phyloP scores from a whole-genome alignment of 805 yeast species.

The Zygosaccharomyces rouxii region DNA sequence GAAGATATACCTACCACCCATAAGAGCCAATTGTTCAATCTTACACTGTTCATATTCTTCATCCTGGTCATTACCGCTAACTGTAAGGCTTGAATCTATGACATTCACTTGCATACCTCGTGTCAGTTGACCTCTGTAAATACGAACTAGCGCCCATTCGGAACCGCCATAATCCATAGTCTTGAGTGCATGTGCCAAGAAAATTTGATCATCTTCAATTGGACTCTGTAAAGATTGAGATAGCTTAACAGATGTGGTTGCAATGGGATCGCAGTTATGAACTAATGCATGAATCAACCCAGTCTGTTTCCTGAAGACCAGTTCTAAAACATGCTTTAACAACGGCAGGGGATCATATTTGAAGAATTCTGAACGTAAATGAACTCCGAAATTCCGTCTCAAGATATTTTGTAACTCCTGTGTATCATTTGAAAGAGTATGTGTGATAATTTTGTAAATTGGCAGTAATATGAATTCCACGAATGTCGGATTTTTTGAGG shows the following conservation, averaged over 20 bases:
- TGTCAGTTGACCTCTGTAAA: constrained; percentile 56
- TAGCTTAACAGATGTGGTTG: constrained; percentile 29
- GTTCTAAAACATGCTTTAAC: constrained; percentile 48
- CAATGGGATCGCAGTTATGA: constrained; percentile 32
- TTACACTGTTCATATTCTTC: constrained; percentile 38
- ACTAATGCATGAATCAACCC: constrained; percentile 49
- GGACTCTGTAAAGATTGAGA: background rate
- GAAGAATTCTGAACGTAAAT: constrained; percentile 38
- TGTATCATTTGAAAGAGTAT: constrained; percentile 51
- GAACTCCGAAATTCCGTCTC: constrained; percentile 45
- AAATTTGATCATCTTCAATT: constrained; percentile 2
- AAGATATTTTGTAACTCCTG: constrained; percentile 42
- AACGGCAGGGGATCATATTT: constrained; percentile 57
- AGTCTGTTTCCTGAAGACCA: constrained; percentile 48
- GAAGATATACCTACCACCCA: constrained; percentile 68
- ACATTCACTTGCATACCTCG: constrained; percentile 47
- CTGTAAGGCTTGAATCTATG: constrained; percentile 38
- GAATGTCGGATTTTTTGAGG: constrained; percentile 45
- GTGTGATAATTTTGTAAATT: constrained; percentile 66
- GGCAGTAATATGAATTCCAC: constrained; percentile 69
- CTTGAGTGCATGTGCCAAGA: constrained; percentile 52
- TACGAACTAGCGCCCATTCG: constrained; percentile 53
- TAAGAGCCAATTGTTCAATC: constrained; percentile 44
- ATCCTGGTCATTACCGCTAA: constrained; percentile 42
- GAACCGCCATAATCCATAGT: constrained; percentile 53